phyloP scores from a whole-genome alignment of 352 stramenopile species.

The Phytophthora pinifolia region DNA sequence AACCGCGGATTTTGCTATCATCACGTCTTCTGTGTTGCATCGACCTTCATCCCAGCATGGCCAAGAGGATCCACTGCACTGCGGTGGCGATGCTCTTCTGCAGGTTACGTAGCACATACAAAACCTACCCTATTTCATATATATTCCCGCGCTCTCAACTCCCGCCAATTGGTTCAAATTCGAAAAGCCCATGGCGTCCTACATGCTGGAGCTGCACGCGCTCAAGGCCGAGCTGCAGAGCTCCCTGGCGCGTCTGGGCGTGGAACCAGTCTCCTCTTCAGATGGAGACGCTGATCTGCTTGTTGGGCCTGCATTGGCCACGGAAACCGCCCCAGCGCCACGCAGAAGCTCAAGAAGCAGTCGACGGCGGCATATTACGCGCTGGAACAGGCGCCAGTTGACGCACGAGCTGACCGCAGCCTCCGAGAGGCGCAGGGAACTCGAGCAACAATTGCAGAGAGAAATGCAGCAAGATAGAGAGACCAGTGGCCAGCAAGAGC shows the following conservation, averaged over 20 bases:
- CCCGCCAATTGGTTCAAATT: constrained; percentile 25
- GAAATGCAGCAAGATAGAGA: constrained; percentile 33
- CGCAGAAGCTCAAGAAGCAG: not conserved
- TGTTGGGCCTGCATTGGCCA: too few species aligned
- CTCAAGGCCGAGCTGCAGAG: constrained; percentile 63
- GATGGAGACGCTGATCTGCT: not conserved
- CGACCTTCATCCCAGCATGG: too few species aligned
- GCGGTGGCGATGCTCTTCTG: too few species aligned
- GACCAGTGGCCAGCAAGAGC: not conserved
- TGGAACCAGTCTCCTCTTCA: constrained; percentile 3
- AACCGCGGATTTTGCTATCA: not conserved
- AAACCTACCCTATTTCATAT: too few species aligned
- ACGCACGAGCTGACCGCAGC: constrained; percentile 42
- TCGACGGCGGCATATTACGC: constrained; percentile 5
- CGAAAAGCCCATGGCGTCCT: constrained; percentile 28
- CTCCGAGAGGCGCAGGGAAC: constrained; percentile 26
- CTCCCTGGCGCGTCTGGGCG: constrained; percentile 41
- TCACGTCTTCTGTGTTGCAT: not conserved
- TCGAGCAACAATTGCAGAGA: constrained; percentile 40
- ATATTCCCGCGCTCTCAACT: constrained; percentile 20
- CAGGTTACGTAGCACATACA: too few species aligned
- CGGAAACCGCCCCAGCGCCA: not conserved
- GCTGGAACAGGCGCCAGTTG: constrained; percentile 32
- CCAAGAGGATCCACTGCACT: too few species aligned
- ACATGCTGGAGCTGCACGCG: constrained; percentile 51